Evolutionary conservation across 2,329 filamentous ascomycete species (phyloP), one percentile per base, ranked within the genome.

Genomic region (Calonectria hongkongensis): DNA sequence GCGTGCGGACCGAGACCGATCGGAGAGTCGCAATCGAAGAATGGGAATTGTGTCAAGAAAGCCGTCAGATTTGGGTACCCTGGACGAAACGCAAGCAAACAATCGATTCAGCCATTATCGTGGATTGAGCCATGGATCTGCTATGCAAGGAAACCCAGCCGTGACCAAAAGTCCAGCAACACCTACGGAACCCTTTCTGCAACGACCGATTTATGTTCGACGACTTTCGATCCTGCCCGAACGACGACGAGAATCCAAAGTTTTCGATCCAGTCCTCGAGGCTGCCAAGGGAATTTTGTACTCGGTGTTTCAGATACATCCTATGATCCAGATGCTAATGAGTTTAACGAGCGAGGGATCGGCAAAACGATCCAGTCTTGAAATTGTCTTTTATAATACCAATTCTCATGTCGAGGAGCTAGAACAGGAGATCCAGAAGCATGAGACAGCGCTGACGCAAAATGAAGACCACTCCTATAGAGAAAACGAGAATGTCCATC

Each of bases 321-420:
- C 91, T 6, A 91, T 91, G 83, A 92, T 93, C 72, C 91, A 93
- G 81, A 91, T 90, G 83, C 85, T 93, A 66, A 90, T 92, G 82
- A 87, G 89, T 51, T 85, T 93, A 62, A 89, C 90, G 60, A 90
- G 88, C 75, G 91, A 93, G 72, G 89, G 88, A 39, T 90, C 89
- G 12, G 85, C 88, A 27, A 92, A 91, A 79, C 86, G 90, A 63
- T 92, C 91, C 4, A 92, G 91, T 74, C 87, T 93, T 13, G 91
- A 93, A 78, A 89, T 92, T 70, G 90, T 93, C 33, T 91, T 93
- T 73, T 93, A 92, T 82, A 92, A 92, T 80, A 92, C 91, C 13
- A 92, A 91, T 72, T 90, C 88, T 1, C 92, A 93, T 73, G 91
- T 93, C 3, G 90, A 92, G 80, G 90, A 93, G 78, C 84, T 93